phyloP scores from a whole-genome alignment of 2,329 filamentous ascomycete genomes.

The Phyllosticta paracitricarpa region DNA sequence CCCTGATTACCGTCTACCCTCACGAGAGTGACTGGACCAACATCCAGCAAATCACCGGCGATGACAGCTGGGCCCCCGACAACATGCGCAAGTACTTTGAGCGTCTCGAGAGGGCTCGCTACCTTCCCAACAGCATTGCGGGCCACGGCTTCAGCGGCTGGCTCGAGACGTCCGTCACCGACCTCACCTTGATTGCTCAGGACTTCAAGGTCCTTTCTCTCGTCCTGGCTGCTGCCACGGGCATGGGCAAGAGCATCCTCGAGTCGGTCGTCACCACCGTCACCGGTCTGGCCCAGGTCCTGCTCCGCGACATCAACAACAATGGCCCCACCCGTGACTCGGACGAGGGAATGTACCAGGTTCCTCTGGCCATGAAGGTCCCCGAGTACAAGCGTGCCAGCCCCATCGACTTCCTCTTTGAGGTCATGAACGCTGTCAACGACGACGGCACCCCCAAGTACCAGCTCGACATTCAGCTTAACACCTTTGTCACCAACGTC shows the following conservation, averaged over 20 bases:
- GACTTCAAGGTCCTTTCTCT: conserved; percentile 47
- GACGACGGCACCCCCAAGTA: conserved; percentile 35
- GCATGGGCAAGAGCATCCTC: conserved; percentile 33
- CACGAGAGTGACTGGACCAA: conserved; percentile 50
- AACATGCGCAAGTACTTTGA: conserved; percentile 51
- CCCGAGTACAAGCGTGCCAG: conserved; percentile 38
- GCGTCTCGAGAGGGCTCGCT: conserved; percentile 44
- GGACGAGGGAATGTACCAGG: conserved; percentile 42
- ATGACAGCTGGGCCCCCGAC: conserved; percentile 46
- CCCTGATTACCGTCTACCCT: conserved; percentile 49
- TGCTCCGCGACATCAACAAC: conserved; percentile 42
- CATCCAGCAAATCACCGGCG: conserved; percentile 49
- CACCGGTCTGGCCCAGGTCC: conserved; percentile 32
- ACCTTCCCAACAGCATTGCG: conserved; percentile 31
- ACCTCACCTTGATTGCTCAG: conserved; percentile 40
- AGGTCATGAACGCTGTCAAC: conserved; percentile 29
- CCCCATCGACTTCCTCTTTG: conserved; percentile 46
- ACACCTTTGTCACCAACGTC: conserved; percentile 57
- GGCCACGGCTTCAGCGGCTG: conserved; percentile 52
- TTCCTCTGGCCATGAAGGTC: conserved; percentile 40
- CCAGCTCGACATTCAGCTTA: conserved; percentile 47
- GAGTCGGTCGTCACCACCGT: conserved; percentile 23
- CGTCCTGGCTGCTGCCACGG: conserved; percentile 42
- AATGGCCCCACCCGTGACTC: conserved; percentile 28
- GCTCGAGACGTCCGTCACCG: conserved; percentile 44